Conservation (phyloP, 2,329 filamentous ascomycete genomes). For the Aureobasidium sp. region DNA sequence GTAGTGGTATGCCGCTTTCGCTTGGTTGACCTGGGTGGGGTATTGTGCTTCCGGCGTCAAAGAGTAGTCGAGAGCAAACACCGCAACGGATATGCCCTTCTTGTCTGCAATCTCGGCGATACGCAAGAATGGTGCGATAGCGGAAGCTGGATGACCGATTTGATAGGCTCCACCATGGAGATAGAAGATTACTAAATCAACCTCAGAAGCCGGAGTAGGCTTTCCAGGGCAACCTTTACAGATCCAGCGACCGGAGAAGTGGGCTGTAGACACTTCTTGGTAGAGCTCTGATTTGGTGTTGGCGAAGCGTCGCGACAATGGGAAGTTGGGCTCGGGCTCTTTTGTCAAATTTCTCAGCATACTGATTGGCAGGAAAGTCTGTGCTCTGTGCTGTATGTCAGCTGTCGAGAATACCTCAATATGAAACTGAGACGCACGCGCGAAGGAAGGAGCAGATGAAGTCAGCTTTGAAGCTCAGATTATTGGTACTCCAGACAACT, state of each 20-base stretch:
- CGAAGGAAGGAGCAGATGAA: background rate
- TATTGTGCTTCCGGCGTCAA: slow-evolving; percentile 12
- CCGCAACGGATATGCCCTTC: background rate
- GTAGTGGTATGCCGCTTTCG: slow-evolving; percentile 10
- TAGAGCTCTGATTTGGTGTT: background rate
- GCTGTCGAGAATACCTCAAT: background rate
- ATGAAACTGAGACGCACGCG: background rate
- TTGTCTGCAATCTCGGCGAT: slow-evolving; percentile 1
- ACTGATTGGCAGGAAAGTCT: background rate
- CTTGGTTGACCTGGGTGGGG: slow-evolving; percentile 2
- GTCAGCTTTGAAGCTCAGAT: background rate
- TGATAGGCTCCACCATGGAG: slow-evolving; percentile 15
- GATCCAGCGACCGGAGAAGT: background rate
- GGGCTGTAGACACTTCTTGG: background rate
- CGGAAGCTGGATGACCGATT: background rate
- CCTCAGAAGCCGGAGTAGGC: background rate
- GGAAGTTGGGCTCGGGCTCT: background rate
- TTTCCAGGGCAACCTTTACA: slow-evolving; percentile 1
- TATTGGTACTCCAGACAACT: background rate
- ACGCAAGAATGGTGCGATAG: slow-evolving; percentile 1
- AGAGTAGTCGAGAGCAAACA: slow-evolving; percentile 13
- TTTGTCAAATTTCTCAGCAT: background rate
- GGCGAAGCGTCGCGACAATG: background rate
- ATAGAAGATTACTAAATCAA: slow-evolving; percentile 12
- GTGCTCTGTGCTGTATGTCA: background rate